Conservation (phyloP, 2,329 filamentous ascomycete species). For the Hypoxylon sp. region DNA sequence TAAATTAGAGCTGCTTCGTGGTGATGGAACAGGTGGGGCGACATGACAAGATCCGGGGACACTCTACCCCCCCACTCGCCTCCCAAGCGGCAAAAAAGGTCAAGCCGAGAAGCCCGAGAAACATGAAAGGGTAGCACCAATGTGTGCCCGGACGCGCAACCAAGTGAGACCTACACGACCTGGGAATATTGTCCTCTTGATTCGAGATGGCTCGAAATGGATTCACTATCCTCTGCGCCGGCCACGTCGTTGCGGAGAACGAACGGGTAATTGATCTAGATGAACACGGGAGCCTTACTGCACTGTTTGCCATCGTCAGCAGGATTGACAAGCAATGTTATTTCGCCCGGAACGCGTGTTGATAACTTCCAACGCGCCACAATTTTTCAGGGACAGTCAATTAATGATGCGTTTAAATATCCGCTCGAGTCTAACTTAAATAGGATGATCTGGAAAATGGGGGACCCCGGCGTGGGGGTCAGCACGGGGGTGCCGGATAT, state of each 20-base stretch:
- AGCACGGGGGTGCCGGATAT: too few relatives aligned
- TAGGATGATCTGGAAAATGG: too few relatives aligned
- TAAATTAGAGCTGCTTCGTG: too few relatives aligned
- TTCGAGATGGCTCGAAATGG: neutral
- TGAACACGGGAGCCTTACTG: constrained; percentile 59
- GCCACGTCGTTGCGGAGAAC: constrained; percentile 49
- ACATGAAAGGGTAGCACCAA: too few relatives aligned
- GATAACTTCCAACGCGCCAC: constrained; percentile 51
- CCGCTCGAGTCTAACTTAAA: neutral
- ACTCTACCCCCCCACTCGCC: too few relatives aligned
- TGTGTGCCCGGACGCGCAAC: too few relatives aligned
- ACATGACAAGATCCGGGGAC: neutral
- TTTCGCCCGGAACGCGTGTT: constrained; percentile 53
- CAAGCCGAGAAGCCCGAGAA: too few relatives aligned
- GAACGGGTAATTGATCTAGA: constrained; percentile 57
- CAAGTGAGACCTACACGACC: too few relatives aligned
- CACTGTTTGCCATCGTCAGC: constrained; percentile 60
- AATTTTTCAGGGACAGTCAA: constrained; percentile 14
- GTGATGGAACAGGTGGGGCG: neutral
- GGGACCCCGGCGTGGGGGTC: too few relatives aligned
- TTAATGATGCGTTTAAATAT: neutral
- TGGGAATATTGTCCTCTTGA: too few relatives aligned
- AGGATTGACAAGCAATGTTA: constrained; percentile 60
- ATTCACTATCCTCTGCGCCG: constrained; percentile 45
- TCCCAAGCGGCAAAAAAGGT: too few relatives aligned